Evolutionary conservation across 495 filamentous ascomycete genomes (phyloP), one percentile per base, ranked within the genome.

Genomic region (Halenospora varia): DNA sequence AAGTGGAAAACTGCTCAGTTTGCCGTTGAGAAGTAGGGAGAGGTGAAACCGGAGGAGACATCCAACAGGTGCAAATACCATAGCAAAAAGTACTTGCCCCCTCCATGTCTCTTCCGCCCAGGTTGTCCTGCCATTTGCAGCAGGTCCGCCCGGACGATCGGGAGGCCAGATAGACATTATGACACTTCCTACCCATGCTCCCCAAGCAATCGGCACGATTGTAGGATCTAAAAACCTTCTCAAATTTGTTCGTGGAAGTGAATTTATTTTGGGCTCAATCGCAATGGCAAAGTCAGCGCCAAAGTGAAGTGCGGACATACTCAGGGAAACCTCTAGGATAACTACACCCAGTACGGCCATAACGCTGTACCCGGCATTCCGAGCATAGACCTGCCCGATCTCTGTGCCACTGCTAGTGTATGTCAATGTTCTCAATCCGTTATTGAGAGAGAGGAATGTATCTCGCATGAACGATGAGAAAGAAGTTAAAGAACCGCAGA

Each of bases 21-120:
- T 70, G 0, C 77, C 68, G 62, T 96, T 96, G 9, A 92, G 74
- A 39, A 68, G 64, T 25, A 88, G 70, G 3, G 86, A 88, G 0
- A 75, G 66, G 65, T 86, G 86, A 76, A 89, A 96, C n/a, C 93
- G 78, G 1, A 77, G 64, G 2, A 95, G 69, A 61, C 86, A 91
- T 0, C 93, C 92, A 0, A 87, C 54, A 1, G 92, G 93, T 22
- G 92, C 87, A 70, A 97, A 96, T 8, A 89, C 84, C 22, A 93
- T 73, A 0, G 92, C 83, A 59, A 94, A 88, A 2, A 89, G 70
- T 0, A 81, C 88, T 11, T 80, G 67, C 8, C 84, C 86, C 25
- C 93, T 84, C 91, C 90, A 96, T 8, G 66, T 69, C 22, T 82
- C 76, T 55, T 69, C 67, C 3, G 55, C 51, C 35, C 69, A 71